Base-by-base conservation (phyloP, 805 yeast species). In the Candida easanensis region DNA sequence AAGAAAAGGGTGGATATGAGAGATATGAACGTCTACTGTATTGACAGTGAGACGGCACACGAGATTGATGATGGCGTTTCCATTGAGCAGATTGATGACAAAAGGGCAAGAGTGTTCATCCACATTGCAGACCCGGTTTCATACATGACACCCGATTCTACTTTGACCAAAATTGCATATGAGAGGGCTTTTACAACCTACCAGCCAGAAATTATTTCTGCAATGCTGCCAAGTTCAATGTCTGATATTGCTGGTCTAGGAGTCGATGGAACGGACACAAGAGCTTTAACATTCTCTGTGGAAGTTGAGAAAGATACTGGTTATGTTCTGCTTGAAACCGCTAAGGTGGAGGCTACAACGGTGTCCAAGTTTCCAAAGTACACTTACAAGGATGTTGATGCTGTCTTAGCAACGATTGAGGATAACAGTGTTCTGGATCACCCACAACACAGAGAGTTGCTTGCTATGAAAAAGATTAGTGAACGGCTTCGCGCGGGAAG, bases 1-100 rank as follows among this genome's bases (percentile, higher is more conserved):
- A 39, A 41, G 2, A 36, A 59, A 18, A 64, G 84, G 51, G 50
- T 51, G n/a, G 70, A 70, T 21, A 76, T 71, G 50, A 63, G 63
- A 0, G 64, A 71, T 35, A 56, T 74, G 11, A 73, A 77, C 0
- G 80, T 89, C 2, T 91, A 80, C 60, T 89, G 97, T 63, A 88
- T 91, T 45, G 99, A 93, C 64, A 73, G 83, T 3, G 77, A 69
- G 4, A 73, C 72, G 33, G 96, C 98, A 0, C 83, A 84, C 52
- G 98, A 93, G 62, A 84, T 93, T 46, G 99, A 91, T 62, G 99
- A 91, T 63, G 99, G 97, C 36, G 71, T 91, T 21, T 79, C 96
- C 1, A 68, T 91, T 16, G 68, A 67, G 34, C 49, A 47, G 4
- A 40, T 57, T 3, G 49, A 50, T 4, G 53, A 56, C 1, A 51